These are phyloP conservation scores for Paecilomyces sp. DNA, from an alignment of 2,329 filamentous ascomycete species.

Conservation along the genomic window DNA sequence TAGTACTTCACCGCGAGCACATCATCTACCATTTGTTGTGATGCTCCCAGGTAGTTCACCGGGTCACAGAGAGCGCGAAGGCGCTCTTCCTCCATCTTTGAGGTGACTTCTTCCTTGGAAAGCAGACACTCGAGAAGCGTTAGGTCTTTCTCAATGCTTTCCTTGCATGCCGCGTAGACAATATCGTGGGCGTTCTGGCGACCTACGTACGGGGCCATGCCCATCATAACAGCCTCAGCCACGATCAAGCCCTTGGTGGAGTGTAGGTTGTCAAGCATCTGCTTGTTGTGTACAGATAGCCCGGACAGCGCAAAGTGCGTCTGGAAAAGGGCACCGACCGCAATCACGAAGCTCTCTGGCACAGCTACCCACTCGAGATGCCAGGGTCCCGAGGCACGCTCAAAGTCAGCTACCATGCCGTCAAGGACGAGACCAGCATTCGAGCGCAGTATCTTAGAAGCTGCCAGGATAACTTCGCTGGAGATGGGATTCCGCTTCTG, in stretches of 20 bases:
- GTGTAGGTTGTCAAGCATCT: slow-evolving; percentile 46
- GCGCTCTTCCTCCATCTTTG: slow-evolving; percentile 37
- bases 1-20: slow-evolving; percentile 13
- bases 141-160: slow-evolving; percentile 39
- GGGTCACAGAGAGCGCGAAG: slow-evolving; percentile 52
- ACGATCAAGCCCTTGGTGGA: slow-evolving; percentile 50
- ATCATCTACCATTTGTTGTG: slow-evolving; percentile 25
- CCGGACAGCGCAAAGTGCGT: slow-evolving; percentile 48
- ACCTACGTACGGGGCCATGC: slow-evolving; percentile 46
- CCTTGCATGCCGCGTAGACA: slow-evolving; percentile 49
- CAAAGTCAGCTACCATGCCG: slow-evolving; percentile 52
- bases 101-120: slow-evolving; percentile 32
- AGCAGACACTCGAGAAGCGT: slow-evolving; percentile 39
- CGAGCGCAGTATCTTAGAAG: slow-evolving; percentile 47
- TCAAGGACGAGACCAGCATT: slow-evolving; percentile 48
- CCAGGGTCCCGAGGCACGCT: slow-evolving; percentile 53
- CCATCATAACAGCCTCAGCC: slow-evolving; percentile 56
- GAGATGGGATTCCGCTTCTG: slow-evolving; percentile 55
- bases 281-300: slow-evolving; percentile 43
- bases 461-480: slow-evolving; percentile 49
- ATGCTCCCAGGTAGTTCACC: slow-evolving; percentile 37
- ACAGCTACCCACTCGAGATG: slow-evolving; percentile 53
- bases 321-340: slow-evolving; percentile 47
- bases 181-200: slow-evolving; percentile 49
- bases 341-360: slow-evolving; percentile 48